Base-by-base conservation (phyloP, 768 basidiomycete genomes). In the Tylopilus intermedius region DNA sequence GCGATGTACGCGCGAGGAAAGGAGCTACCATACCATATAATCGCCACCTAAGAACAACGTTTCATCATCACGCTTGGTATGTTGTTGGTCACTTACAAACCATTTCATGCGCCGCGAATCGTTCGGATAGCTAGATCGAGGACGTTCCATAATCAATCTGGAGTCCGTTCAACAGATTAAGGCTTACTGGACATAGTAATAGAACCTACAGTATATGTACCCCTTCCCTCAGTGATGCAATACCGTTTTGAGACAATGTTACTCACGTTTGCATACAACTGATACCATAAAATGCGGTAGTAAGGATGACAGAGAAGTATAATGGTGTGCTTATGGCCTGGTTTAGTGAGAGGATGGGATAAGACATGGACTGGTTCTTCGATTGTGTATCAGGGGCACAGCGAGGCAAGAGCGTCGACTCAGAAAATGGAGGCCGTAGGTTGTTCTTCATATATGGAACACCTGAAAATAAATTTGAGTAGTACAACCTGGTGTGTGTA, bases 201-300 rank as follows among this genome's bases (percentile, higher is more conserved):
- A 47, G 47, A 58, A 58, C 18, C 56, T 58, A 24, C 24, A 7
- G 27, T 2, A 37, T 24, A 3, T 24, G 24, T 24, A 1, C 3
- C 2, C 21, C 9, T 13, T 6, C 8, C n/a, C 27, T 9, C 1
- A 33, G 22, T 24, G 15, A 7, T 29, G 15, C 24, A 4, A 26
- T 22, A 38, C 4, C 24, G 24, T 18, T 18, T 18, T 18, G 24
- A 24, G 3, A 7, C 18, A 26, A 14, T 4, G 1, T 10, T 9
- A n/a, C 57, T 52, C n/a, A 58, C 57, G 50, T 51, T 48, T 57
- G 56, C 55, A 57, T 48, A n/a, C 56, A 57, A 2, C 48, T 26
- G 8, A 48, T 5, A 14, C 49, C 55, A 0, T 57, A 57, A 27
- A 57, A 5, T 1, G 21, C 32, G 2, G 55, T 45, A 2, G 35